Evolutionary conservation across 306 rosid genomes (phyloP).

Genomic region (Lupinus albus): DNA sequence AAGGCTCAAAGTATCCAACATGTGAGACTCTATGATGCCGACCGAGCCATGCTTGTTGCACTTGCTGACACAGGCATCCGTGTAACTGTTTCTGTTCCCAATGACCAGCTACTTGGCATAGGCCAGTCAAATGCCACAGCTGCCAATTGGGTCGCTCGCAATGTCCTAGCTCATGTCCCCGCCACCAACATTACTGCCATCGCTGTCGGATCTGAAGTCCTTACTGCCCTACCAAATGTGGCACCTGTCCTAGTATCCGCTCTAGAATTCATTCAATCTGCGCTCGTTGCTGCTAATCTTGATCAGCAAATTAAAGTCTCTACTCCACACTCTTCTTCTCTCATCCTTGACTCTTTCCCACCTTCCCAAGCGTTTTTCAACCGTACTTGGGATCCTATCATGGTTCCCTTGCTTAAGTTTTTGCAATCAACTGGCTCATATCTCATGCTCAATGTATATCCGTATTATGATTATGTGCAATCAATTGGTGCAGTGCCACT

Average conservation of each 20-base stretch:
- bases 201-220: constrained; percentile 93
- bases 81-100: constrained; percentile 81
- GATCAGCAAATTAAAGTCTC: constrained; percentile 88
- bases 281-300: constrained; percentile 87
- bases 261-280: constrained; percentile 78
- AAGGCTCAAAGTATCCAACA: constrained; percentile 81
- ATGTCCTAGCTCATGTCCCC: constrained; percentile 87
- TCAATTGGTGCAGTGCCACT: constrained; percentile 70
- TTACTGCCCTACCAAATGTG: constrained; percentile 80
- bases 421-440: constrained; percentile 85
- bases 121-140: constrained; percentile 95
- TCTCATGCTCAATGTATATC: constrained; percentile 91
- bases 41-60: constrained; percentile 78
- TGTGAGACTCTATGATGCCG: constrained; percentile 84
- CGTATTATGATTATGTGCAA: constrained; percentile 85
- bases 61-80: constrained; percentile 87
- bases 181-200: constrained; percentile 90
- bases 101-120: constrained; percentile 80
- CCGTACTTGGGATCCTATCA: constrained; percentile 87
- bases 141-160: constrained; percentile 89
- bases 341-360: constrained; percentile 92
- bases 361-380: constrained; percentile 98
- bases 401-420: constrained; percentile 87
- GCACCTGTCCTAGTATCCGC: constrained; percentile 86
- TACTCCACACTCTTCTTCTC: constrained; percentile 82